phyloP scores from a whole-genome alignment of 495 filamentous ascomycete species.

The Trichoderma virens region DNA sequence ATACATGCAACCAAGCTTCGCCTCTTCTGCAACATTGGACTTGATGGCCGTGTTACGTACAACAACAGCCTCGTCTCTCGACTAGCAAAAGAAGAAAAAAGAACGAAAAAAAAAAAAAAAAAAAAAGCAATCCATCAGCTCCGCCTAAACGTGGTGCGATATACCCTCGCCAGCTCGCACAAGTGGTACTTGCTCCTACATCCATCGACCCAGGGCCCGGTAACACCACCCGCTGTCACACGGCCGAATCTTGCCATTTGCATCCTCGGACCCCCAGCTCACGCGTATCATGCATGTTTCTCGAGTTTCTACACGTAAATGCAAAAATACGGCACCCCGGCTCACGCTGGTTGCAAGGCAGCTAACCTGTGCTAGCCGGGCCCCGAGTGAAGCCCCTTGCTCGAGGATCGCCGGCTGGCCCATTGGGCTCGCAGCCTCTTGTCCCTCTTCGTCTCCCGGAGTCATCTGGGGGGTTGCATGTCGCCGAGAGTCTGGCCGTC shows the following conservation, averaged over 20 bases:
- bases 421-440: background rate
- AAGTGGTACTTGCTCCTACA: background rate
- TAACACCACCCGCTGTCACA: constrained; percentile 2
- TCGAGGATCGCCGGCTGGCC: background rate
- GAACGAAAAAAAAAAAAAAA: background rate
- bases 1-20: no score
- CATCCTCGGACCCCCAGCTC: background rate
- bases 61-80: background rate
- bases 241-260: background rate
- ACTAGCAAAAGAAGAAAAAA: background rate
- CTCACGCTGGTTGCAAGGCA: no score
- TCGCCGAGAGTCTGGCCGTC: constrained; percentile 6
- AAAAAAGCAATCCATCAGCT: no score
- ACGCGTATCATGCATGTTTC: background rate
- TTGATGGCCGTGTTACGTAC: background rate
- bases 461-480: background rate
- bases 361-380: background rate
- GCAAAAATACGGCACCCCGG: no score
- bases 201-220: background rate
- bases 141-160: background rate
- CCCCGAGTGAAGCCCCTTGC: background rate
- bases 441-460: background rate
- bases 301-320: no score
- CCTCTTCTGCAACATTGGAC: no score
- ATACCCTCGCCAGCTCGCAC: no score